Percentiles rank a stretch among this genome's conserved stretches.
Conservation (phyloP, 805 yeast species). For the Wickerhamiella kurtzmanii region DNA sequence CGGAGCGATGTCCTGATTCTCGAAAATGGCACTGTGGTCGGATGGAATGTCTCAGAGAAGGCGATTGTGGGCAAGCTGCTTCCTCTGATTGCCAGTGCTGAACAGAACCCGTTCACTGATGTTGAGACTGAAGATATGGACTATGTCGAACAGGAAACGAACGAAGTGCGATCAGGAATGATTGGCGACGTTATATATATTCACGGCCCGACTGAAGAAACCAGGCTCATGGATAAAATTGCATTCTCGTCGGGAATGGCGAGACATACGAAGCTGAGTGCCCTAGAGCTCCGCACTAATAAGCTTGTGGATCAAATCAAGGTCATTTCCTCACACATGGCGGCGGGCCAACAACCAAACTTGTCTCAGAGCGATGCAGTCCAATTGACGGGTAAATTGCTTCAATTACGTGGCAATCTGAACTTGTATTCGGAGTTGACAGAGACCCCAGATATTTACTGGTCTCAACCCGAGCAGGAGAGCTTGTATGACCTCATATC, state of each 20-base stretch:
- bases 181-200: conserved; percentile 60
- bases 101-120: conserved; percentile 33
- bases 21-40: conserved; percentile 66
- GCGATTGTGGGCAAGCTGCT: conserved; percentile 28
- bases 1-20: conserved; percentile 49
- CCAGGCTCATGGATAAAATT: conserved; percentile 56
- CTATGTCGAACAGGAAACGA: conserved; percentile 36
- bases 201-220: conserved; percentile 35
- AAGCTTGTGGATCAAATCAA: conserved; percentile 50
- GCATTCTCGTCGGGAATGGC: conserved; percentile 85
- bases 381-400: conserved; percentile 56
- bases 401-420: conserved; percentile 66
- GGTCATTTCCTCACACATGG: conserved; percentile 48
- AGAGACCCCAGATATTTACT: conserved; percentile 84
- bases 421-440: conserved; percentile 78
- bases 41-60: conserved; percentile 66
- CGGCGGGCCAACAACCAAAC: conserved; percentile 42
- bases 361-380: conserved; percentile 42
- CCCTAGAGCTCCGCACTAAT: conserved; percentile 62
- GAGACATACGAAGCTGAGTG: conserved; percentile 72
- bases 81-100: conserved; percentile 40
- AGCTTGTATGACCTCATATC: conserved; percentile 60
- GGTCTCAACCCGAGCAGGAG: conserved; percentile 84
- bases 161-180: conserved; percentile 32
- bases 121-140: conserved; percentile 83